Base-by-base conservation (phyloP, 257 asterid species). In the Coffea eugenioides region DNA sequence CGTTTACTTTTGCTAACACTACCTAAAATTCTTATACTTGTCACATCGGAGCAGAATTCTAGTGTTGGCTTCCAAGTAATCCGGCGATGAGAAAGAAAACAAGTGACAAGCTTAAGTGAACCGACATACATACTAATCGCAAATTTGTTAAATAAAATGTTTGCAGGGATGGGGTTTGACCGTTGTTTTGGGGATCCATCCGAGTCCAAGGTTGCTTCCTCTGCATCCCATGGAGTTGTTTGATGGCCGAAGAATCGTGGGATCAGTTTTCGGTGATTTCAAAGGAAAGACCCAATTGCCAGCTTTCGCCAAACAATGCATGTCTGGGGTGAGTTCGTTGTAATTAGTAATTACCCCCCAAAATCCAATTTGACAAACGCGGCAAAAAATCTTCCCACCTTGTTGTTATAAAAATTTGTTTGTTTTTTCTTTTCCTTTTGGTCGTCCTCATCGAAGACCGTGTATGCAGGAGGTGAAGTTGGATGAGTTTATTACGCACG, bases 221-320 rank as follows among this genome's bases (percentile, higher is more conserved):
- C 84, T 95, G 14, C 99, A 93, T 77, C 99, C 99, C 23, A 95
- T 95, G 99, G 97, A 95, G 82, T 66, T 95, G 9, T 95, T 95
- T 57, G 88, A 89, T 66, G 99, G 99, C 5, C 86, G 97, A 79
- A 90, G 94, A 84, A 95, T 95, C 2, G 92, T 92, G 1, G 97
- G 82, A 23, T 88, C 97, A 0, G 89, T 89, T 2, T 95, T 95
- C 64, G 99, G 99, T 15, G 97, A 95, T 84, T 95, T 95, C 86
- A 95, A 95, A 79, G 97, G 96, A 0, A 95, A 92, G 85, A 84
- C 97, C 16, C 99, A 95, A 68, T 83, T 95, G 78, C 99, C 99
- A 1, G 70, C 79, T 3, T 90, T 95, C 23, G 98, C 87, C 51
- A 23, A 82, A 54, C 92, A 80, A 18, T 95, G 98, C 97, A 83